Evolutionary conservation across 1,139 yeast genomes (phyloP), one percentile per base, ranked within the genome.

Genomic region (Blastobotrys proliferans): DNA sequence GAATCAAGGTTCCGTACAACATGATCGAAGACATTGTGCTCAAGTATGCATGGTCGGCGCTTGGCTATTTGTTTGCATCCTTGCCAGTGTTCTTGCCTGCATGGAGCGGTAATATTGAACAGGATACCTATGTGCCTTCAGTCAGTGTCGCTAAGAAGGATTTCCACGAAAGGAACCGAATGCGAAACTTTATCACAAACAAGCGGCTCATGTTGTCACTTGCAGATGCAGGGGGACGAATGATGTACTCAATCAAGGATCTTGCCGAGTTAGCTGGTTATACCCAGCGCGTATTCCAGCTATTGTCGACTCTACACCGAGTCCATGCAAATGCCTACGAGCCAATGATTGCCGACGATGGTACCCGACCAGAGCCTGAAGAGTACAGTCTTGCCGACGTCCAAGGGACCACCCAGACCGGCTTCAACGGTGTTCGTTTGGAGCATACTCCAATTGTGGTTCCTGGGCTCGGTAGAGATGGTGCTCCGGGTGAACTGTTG

Each of bases 221-320:
- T 60, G 96, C 97, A 1, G 97, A 90, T 67, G 96, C 97, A 0
- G 97, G 97, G 5, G 85, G 95, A n/a, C 74, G 97, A 51, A 74
- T 90, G 68, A 88, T 90, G 96, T 87, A 87, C 62, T 87, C 97
- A 1, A 84, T 88, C 53, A 88, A 90, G 62, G 97, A 88, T 63
- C 76, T 90, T n/a, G 84, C 94, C 11, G 92, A 83, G 62, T 72
- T 90, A 46, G 86, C 95, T 1, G 97, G 97, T 9, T 84, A 85
- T 60, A 87, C 97, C 1, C 92, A 87, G 53, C 70, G 97, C 52
- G 85, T 90, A 1, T 90, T 84, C 65, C 77, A 78, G 24, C 69
- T 90, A 45, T 69, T 90, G 50, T 73, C 85, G 10, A 81, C 82
- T 33, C 70, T 90, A 49, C 97, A 90, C 64, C 77, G 83, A 54